Base-by-base conservation (phyloP, 2,329 filamentous ascomycete species). In the Cadophora malorum region DNA sequence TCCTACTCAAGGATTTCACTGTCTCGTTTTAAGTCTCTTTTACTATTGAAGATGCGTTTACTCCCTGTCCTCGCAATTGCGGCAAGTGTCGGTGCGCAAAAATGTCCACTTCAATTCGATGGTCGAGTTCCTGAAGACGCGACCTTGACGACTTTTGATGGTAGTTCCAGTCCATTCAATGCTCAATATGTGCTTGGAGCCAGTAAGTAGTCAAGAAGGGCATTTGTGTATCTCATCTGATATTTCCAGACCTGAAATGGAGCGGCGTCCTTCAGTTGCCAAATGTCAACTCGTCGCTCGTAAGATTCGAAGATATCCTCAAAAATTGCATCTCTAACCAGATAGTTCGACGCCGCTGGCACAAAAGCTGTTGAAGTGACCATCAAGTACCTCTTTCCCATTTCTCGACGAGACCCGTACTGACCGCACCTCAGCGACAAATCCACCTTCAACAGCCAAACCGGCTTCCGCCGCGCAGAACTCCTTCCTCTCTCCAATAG, bases 391-490 rank as follows among this genome's bases (percentile, higher is more conserved):
- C n/a, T n/a, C n/a, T n/a, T 12, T 41, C 25, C 38, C 25, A 4
- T 19, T 6, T 35, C 12, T 49, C 56, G n/a, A n/a, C n/a, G n/a
- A 38, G 33, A 19, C 8, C 35, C 19, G 1, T 16, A 61, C 21
- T 33, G 14, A 61, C 35, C 35, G 66, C 38, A 8, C 38, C 63
- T 10, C 25, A 61, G 58, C 58, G 87, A 89, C 76, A 74, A 82
- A 69, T 88, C 86, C 72, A 88, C 90, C 76, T 90, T 90, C 78
- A 83, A 84, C 72, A 76, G 81, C 55, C 88, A 90, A 77, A 78
- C 78, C 3, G 88, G 88, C 23, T 90, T 90, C 80, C 83, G 88
- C 50, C 85, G 88, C 69, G 84, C 85, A 1, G 87, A 88, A 69
- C 81, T 89, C 62, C 81, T 87, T 64, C 81, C 84, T 9, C 77